phyloP scores from a whole-genome alignment of 2,329 filamentous ascomycete species.

The Trichoderma asperellum region DNA sequence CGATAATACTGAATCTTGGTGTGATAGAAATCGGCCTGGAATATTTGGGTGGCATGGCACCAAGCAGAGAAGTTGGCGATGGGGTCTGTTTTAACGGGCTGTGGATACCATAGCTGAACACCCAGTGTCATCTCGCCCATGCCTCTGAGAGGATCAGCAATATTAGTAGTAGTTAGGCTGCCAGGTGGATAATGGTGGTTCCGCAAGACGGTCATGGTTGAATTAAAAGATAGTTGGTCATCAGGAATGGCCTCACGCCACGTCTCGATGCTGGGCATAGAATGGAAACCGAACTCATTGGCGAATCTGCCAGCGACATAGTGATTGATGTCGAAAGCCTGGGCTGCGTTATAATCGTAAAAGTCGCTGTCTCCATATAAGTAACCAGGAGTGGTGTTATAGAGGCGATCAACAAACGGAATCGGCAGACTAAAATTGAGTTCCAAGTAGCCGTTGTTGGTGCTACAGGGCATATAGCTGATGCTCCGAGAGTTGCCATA shows the following conservation, averaged over 20 bases:
- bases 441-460: slow-evolving; percentile 17
- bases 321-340: slow-evolving; percentile 9
- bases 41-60: slow-evolving; percentile 13
- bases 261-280: slow-evolving; percentile 17
- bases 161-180: background rate
- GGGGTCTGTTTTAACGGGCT: background rate
- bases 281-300: slow-evolving; percentile 16
- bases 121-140: slow-evolving; percentile 13
- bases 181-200: slow-evolving; percentile 13
- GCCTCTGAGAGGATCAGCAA: slow-evolving; percentile 2
- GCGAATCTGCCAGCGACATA: slow-evolving; percentile 13
- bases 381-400: slow-evolving; percentile 13
- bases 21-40: slow-evolving; percentile 17
- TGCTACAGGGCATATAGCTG: slow-evolving; percentile 19
- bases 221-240: slow-evolving; percentile 9
- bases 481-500: slow-evolving; percentile 20
- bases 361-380: slow-evolving; percentile 17
- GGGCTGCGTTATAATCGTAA: slow-evolving; percentile 10
- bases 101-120: slow-evolving; percentile 9
- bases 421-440: slow-evolving; percentile 15
- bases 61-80: slow-evolving; percentile 14
- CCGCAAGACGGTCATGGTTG: slow-evolving; percentile 13
- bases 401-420: slow-evolving; percentile 15
- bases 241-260: slow-evolving; percentile 15
- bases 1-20: slow-evolving; percentile 20